Conservation (phyloP, 345 rosid genomes). For the Hibiscus tridactylites region DNA sequence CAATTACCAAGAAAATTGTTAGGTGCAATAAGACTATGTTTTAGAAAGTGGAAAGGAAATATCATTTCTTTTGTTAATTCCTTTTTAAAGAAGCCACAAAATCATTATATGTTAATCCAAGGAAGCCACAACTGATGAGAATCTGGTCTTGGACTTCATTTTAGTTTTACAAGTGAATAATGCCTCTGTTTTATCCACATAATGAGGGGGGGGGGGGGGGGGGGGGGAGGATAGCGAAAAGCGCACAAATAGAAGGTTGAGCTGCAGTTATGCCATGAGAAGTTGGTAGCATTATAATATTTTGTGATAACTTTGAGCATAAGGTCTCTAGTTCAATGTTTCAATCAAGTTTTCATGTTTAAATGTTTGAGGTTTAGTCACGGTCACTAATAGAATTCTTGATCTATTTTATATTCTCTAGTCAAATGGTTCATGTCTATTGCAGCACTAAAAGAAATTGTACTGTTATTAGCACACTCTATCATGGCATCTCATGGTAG, state of each 20-base stretch:
- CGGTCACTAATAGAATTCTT: not conserved
- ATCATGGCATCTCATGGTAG: not conserved
- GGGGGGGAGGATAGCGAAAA: not conserved
- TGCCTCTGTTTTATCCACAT: not conserved
- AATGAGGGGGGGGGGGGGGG: too few species aligned
- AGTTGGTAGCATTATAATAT: not conserved
- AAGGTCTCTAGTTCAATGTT: not conserved
- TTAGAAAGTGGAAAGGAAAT: not conserved
- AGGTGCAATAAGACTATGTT: not conserved
- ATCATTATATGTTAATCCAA: not conserved
- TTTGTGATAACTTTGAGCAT: not conserved
- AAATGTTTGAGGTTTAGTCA: not conserved
- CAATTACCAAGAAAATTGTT: not conserved
- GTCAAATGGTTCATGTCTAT: not conserved
- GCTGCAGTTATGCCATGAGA: not conserved
- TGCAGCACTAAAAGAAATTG: not conserved
- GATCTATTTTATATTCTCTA: not conserved
- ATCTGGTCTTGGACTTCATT: not conserved
- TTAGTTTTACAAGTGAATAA: not conserved
- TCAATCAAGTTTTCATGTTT: not conserved
- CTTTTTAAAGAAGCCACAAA: not conserved
- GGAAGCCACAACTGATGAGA: not conserved
- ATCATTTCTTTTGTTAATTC: not conserved
- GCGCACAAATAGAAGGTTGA: not conserved
- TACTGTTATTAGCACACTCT: not conserved